phyloP scores from a whole-genome alignment of 352 stramenopile genomes.

The Phytophthora constricta region DNA sequence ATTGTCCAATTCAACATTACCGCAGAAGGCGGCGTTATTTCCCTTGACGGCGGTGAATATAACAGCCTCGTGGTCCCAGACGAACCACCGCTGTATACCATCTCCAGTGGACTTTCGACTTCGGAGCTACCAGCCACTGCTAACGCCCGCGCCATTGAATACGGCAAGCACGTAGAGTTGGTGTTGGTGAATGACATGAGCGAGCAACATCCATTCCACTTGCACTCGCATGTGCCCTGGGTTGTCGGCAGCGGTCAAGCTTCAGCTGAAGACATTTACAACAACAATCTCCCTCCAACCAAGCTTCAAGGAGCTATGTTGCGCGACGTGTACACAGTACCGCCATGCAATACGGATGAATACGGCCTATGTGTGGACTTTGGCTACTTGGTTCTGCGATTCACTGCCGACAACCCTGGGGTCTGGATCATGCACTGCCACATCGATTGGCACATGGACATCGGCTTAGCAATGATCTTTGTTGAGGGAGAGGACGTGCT shows the following conservation, averaged over 20 bases:
- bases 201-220: conserved; percentile 42
- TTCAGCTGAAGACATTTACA: conserved; percentile 12
- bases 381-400: conserved; percentile 37
- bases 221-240: conserved; percentile 36
- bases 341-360: conserved; percentile 21
- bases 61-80: conserved; percentile 25
- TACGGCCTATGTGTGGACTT: conserved; percentile 15
- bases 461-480: conserved; percentile 38
- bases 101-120: conserved; percentile 22
- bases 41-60: conserved; percentile 31
- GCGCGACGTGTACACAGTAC: conserved; percentile 32
- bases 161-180: conserved; percentile 34
- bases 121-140: conserved; percentile 13
- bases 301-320: conserved; percentile 29
- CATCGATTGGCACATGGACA: conserved; percentile 42
- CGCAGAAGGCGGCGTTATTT: conserved; percentile 19
- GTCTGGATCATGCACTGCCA: conserved; percentile 48
- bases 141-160: conserved; percentile 24
- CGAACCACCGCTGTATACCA: conserved; percentile 23
- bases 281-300: conserved; percentile 15
- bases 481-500: conserved; percentile 33
- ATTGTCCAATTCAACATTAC: conserved; percentile 36
- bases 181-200: conserved; percentile 34
- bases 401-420: conserved; percentile 37
- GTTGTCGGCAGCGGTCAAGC: conserved; percentile 32